Evolutionary conservation across 2,329 filamentous ascomycete genomes (phyloP).

Genomic region (Meredithiella fracta): DNA sequence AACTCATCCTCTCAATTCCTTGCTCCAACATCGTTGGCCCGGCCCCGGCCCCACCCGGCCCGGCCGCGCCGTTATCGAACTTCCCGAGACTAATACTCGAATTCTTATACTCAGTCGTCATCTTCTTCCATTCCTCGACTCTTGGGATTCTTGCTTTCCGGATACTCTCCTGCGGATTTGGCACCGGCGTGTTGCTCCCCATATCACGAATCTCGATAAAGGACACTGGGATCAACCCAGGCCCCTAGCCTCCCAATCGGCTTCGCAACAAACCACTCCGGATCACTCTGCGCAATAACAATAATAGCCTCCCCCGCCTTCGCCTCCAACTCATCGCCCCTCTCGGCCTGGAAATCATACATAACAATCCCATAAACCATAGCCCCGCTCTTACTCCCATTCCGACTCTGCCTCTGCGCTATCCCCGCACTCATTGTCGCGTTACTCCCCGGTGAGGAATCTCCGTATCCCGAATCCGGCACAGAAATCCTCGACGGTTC

Average conservation of each 20-base stretch:
- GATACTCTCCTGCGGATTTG: constrained; percentile 72
- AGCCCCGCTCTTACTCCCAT: constrained; percentile 36
- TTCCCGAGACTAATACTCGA: constrained; percentile 93
- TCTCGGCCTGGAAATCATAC: constrained; percentile 89
- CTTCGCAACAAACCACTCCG: constrained; percentile 98
- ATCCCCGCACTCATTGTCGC: constrained; percentile 9
- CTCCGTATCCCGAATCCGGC: constrained; percentile 72
- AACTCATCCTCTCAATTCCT: constrained; percentile 32
- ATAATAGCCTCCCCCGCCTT: constrained; percentile 94
- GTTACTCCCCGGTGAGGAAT: constrained; percentile 22
- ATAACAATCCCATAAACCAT: constrained; percentile 96
- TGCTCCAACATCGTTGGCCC: constrained; percentile 35
- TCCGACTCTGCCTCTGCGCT: constrained; percentile 33
- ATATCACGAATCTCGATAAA: constrained; percentile 96
- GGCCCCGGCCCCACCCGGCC: constrained; percentile 22
- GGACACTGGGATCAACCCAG: constrained; percentile 86
- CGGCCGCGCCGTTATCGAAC: constrained; percentile 45
- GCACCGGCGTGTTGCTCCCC: constrained; percentile 65
- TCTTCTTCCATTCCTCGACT: constrained; percentile 99
- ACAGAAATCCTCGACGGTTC: constrained; percentile 27
- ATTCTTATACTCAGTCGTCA: constrained; percentile 98
- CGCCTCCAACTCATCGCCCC: constrained; percentile 89
- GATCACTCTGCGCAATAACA: constrained; percentile 94
- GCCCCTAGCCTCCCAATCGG: constrained; percentile 95
- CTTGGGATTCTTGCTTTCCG: constrained; percentile 76